Evolutionary conservation across 192 early-diverging fungal species (phyloP).

Genomic region (Podochytrium sp.): DNA sequence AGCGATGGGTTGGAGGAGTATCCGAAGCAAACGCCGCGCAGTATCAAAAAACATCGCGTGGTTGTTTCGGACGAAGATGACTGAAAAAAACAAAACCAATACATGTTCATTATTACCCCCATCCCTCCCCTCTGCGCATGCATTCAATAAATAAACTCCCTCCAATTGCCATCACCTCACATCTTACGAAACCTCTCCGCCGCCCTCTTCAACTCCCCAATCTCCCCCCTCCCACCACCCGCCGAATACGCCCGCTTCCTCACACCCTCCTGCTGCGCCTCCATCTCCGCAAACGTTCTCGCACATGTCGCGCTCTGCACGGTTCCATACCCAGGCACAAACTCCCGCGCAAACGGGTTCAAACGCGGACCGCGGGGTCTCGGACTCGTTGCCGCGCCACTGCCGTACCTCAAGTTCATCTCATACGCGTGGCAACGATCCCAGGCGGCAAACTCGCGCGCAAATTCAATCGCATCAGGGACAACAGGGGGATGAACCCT

Average conservation of each 20-base stretch:
- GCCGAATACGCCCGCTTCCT: background rate
- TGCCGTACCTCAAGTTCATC: background rate
- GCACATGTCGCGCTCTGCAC: conserved; percentile 5
- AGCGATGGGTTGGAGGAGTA: no score
- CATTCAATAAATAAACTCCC: no score
- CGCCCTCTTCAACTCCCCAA: no score
- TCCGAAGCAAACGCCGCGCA: no score
- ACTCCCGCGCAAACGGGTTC: conserved; percentile 4
- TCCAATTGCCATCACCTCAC: no score
- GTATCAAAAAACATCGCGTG: no score
- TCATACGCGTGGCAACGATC: background rate
- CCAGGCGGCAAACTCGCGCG: conserved; percentile 15
- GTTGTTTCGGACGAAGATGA: no score
- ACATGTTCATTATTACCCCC: no score
- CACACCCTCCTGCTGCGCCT: background rate
- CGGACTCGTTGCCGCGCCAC: background rate
- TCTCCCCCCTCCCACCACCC: no score
- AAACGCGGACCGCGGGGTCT: background rate
- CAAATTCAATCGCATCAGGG: conserved; percentile 14
- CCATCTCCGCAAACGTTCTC: background rate
- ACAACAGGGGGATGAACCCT: conserved; percentile 17
- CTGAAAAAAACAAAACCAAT: no score
- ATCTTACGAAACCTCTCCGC: no score
- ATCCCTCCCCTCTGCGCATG: no score
- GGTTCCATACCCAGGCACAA: background rate